phyloP scores from a whole-genome alignment of 78 protist genomes.

The Chrysochromulina tobinii region DNA sequence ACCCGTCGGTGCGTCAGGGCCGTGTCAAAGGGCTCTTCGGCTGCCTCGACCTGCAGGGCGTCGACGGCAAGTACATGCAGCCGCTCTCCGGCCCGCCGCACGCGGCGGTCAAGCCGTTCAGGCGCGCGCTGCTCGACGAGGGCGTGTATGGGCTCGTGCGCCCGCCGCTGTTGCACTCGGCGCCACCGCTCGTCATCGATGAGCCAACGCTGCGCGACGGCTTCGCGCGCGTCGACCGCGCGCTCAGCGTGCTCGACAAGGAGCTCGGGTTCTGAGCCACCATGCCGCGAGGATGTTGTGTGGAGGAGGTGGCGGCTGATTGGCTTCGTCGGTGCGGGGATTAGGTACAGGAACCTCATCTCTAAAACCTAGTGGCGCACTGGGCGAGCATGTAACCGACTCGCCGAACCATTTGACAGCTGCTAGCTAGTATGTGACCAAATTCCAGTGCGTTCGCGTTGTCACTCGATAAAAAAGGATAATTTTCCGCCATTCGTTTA shows the following conservation, averaged over 20 bases:
- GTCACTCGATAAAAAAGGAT: no score
- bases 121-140: conserved; percentile 33
- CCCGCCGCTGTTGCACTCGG: conserved; percentile 46
- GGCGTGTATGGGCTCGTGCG: conserved; percentile 64
- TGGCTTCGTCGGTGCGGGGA: no score
- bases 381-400: no score
- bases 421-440: no score
- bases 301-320: no score
- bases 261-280: neutral
- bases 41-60: conserved; percentile 55
- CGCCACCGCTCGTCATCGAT: conserved; percentile 63
- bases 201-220: conserved; percentile 55
- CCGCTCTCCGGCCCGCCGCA: conserved; percentile 57
- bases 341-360: no score
- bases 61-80: conserved; percentile 54
- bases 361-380: no score
- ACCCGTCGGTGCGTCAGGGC: conserved; percentile 27
- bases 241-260: neutral
- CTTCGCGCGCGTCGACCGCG: conserved; percentile 10
- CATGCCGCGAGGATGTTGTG: no score
- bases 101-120: conserved; percentile 53
- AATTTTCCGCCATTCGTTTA: no score
- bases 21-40: conserved; percentile 65
- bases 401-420: no score
- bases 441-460: no score